Base-by-base conservation (phyloP, 345 rosid species). In the Noccaea caerulescens region DNA sequence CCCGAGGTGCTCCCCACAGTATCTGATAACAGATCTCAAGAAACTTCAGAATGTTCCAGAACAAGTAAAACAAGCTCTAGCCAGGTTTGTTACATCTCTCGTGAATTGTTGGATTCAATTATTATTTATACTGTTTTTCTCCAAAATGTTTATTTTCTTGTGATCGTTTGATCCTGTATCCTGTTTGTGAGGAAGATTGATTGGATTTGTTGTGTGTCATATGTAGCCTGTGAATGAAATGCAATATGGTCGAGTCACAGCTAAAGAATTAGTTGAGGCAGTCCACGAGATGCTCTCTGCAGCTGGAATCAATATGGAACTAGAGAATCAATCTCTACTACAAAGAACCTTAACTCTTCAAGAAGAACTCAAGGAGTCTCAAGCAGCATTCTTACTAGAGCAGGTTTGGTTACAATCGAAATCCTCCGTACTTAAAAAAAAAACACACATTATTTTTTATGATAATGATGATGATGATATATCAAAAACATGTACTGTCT, bases 211-310 rank as follows among this genome's bases (percentile, higher is more conserved):
- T 58, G 53, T 72, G 70, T 46, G 57, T 63, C 58, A 33, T 23
- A 30, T 72, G 75, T 88, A 88, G 88, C 82, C 81, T 23, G 66
- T 73, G 55, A 83, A 80, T 72, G 87, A 86, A 74, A 84, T 67
- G 27, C 88, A 79, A 63, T 84, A 82, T 53, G 98, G 93, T 45
- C 82, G 84, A 54, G 97, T 93, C 57, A 87, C 98, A 16, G 88
- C 98, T 55, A 82, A 69, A 58, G 98, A 93, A 79, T 72, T 90
- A 72, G 96, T 93, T 53, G 86, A 87, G 68, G 98, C 97, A 38
- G 97, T 93, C 43, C 81, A 88, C 43, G 98, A 90, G 86, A 86
- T 93, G 87, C 97, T 93, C 68, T 93, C 96, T 73, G 87, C 96
- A 25, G 97, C 96, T 44, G 98, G 98, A 47, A 82, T 93, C 42